Evolutionary conservation across 768 basidiomycete species (phyloP).

Genomic region (Epithele typhae): DNA sequence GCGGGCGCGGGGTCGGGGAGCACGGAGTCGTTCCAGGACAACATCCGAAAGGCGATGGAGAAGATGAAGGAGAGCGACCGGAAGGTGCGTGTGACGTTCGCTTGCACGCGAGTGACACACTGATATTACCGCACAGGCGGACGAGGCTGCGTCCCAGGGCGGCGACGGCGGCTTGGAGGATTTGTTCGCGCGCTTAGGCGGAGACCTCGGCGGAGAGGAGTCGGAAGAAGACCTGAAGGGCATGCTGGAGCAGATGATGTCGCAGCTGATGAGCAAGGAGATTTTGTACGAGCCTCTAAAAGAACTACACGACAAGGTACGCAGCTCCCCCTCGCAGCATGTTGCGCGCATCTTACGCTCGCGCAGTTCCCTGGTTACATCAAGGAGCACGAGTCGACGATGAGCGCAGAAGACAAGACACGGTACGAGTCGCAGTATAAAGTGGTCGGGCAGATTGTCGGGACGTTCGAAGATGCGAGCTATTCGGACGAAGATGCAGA

Average conservation of each 20-base stretch:
- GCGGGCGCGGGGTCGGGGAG: slow-evolving; percentile 16
- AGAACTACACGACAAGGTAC: slow-evolving; percentile 68
- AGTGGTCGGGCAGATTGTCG: slow-evolving; percentile 54
- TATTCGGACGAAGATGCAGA: slow-evolving; percentile 55
- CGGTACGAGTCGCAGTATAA: slow-evolving; percentile 60
- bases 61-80: slow-evolving; percentile 65
- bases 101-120: not conserved
- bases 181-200: slow-evolving; percentile 46
- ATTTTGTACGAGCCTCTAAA: slow-evolving; percentile 84
- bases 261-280: slow-evolving; percentile 75
- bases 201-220: slow-evolving; percentile 27
- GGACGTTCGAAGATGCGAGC: slow-evolving; percentile 56
- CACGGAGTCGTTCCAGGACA: slow-evolving; percentile 55
- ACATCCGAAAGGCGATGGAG: slow-evolving; percentile 68
- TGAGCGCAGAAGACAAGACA: slow-evolving; percentile 54
- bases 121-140: slow-evolving; percentile 15
- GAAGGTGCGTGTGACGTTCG: not conserved
- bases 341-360: not conserved
- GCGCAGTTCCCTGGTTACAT: slow-evolving; percentile 77
- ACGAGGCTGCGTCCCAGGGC: slow-evolving; percentile 21
- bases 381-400: slow-evolving; percentile 42
- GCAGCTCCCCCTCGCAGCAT: slow-evolving; percentile 11
- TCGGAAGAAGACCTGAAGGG: slow-evolving; percentile 50
- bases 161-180: slow-evolving; percentile 42
- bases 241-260: slow-evolving; percentile 79